Evolutionary conservation across 164 flowering plant species (phyloP), one percentile per base, ranked within the genome.

Genomic region (Tetrastigma voinierianum): DNA sequence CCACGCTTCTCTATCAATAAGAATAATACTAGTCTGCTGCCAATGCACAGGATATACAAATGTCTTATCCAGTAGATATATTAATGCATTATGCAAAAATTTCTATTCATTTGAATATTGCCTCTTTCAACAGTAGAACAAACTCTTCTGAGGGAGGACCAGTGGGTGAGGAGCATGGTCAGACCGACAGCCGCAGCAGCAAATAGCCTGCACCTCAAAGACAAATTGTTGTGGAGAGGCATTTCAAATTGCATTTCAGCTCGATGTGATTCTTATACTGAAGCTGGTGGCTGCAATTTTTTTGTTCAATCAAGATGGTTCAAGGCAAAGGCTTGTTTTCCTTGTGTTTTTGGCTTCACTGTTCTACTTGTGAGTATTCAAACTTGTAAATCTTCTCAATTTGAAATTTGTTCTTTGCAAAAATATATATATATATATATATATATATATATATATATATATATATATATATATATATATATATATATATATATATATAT

Each of bases 231-330:
- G 90, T 87, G 0, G 85, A 97, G 76, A 87, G 97, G n/a, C n/a
- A 78, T 90, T 95, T 75, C 96, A 92, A 67, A 78, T 92, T 71
- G 99, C 91, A 45, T 80, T 95, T 81, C 96, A 92, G 78, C 77
- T 95, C 32, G 97, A 95, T 77, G 66, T 92, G 76, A 65, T 88
- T 59, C 96, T 95, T 45, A 84, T 92, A 61, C 63, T 95, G 47
- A 95, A 95, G 92, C 83, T 95, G 74, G 95, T 90, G 24, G 99
- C 94, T 67, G 92, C 90, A 16, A 86, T 92, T 21, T 92, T 92
- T 77, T 74, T 95, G 75, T 87, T 95, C 80, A 86, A 89, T 76
- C 99, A 95, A 87, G 97, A 95, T 77, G 99, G 99, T 23, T 95
- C 99, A 25, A 89, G 84, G 75, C 93, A 86, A 64, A 88, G 90